Percentiles rank a stretch among this genome's conserved stretches.
phyloP scores from a whole-genome alignment of 2,329 filamentous ascomycete genomes.

The Ophiocordyceps unilateralis region DNA sequence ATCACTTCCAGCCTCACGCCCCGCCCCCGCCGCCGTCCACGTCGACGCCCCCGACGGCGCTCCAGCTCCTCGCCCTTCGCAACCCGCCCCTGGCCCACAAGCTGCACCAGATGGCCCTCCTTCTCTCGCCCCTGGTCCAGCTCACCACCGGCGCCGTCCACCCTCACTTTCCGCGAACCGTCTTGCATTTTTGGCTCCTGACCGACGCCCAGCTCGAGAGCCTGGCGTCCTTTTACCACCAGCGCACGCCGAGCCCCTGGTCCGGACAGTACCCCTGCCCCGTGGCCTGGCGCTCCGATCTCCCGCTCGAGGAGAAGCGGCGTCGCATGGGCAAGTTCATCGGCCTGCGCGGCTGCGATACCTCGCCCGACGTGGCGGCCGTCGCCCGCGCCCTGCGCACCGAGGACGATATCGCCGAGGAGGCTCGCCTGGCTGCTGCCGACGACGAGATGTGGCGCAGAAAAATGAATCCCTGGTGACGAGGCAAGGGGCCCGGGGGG shows the following conservation, averaged over 20 bases:
- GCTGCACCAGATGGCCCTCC: constrained; percentile 46
- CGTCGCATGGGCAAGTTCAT: constrained; percentile 59
- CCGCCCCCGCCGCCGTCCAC: constrained; percentile 10
- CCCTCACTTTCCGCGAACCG: constrained; percentile 44
- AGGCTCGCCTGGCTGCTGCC: constrained; percentile 20
- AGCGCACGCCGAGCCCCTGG: constrained; percentile 39
- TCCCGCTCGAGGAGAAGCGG: constrained; percentile 49
- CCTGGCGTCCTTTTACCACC: constrained; percentile 58
- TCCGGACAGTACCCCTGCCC: constrained; percentile 47
- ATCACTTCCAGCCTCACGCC: constrained; percentile 2
- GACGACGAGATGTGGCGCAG: constrained; percentile 30
- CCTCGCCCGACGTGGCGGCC: not conserved
- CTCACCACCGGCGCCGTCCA: constrained; percentile 44
- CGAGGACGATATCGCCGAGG: constrained; percentile 30
- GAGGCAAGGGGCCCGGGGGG: too few species aligned
- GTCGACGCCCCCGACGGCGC: not conserved
- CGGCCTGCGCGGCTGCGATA: constrained; percentile 41
- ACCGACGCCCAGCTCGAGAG: constrained; percentile 53
- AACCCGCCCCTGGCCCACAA: constrained; percentile 41
- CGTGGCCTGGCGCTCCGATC: constrained; percentile 40
- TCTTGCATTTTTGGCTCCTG: constrained; percentile 58
- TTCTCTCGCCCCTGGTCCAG: constrained; percentile 49
- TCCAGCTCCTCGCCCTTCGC: constrained; percentile 5
- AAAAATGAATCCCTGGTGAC: constrained; percentile 21
- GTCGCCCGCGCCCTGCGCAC: constrained; percentile 12